Percentiles rank a stretch among this genome's conserved stretches.
phyloP scores from a whole-genome alignment of 441 rosid species.

The Gossypium trilobum region DNA sequence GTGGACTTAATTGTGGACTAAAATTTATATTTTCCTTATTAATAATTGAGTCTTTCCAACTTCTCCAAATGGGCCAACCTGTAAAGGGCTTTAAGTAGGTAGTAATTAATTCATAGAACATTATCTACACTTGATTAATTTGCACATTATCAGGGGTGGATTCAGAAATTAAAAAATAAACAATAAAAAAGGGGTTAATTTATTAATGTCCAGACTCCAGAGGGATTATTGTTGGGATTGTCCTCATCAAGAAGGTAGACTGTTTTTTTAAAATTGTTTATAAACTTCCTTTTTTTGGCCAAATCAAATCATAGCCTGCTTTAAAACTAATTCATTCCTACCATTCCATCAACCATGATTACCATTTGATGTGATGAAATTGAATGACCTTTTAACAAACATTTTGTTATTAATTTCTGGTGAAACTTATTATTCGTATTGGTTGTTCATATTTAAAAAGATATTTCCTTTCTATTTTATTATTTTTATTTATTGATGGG shows the following conservation, averaged over 20 bases:
- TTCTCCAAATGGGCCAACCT: constrained; percentile 15
- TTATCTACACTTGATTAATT: not conserved
- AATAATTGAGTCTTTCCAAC: not conserved
- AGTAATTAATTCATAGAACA: not conserved
- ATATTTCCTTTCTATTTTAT: not conserved
- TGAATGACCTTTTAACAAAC: constrained; percentile 36
- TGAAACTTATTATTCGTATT: constrained; percentile 16
- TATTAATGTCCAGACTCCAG: constrained; percentile 12
- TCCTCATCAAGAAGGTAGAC: constrained; percentile 33
- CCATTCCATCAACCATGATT: constrained; percentile 17
- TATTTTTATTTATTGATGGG: not conserved
- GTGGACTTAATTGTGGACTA: too few species aligned
- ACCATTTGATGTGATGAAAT: not conserved
- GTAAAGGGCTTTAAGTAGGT: constrained; percentile 11
- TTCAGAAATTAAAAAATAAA: not conserved
- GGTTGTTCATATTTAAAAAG: not conserved
- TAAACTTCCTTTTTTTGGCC: not conserved
- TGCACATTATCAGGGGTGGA: not conserved
- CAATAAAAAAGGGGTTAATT: not conserved
- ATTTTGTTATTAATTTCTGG: constrained; percentile 7
- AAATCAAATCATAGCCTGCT: constrained; percentile 16
- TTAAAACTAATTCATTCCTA: constrained; percentile 16
- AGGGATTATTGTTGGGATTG: constrained; percentile 30
- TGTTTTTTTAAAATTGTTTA: not conserved
- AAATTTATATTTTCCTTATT: not conserved